phyloP scores from a whole-genome alignment of 2,329 filamentous ascomycete genomes.

The Sporothrix inflata region DNA sequence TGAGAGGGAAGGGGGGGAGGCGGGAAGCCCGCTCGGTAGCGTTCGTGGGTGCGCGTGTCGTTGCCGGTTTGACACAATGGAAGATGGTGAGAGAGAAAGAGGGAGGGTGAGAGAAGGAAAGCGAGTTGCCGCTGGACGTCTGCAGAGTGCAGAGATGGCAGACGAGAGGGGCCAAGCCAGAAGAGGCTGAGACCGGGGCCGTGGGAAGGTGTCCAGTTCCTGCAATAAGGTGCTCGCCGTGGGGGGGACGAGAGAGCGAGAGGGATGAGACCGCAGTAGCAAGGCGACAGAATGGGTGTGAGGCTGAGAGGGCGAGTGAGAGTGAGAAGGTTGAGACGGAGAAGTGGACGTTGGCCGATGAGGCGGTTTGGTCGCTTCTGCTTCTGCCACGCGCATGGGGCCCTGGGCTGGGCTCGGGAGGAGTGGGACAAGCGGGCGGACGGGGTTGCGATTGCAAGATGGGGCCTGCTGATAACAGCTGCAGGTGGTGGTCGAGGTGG shows the following conservation, averaged over 20 bases:
- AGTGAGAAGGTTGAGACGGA: neutral
- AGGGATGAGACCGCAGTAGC: too few species aligned
- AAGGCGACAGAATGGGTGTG: neutral
- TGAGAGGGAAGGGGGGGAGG: neutral
- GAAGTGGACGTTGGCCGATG: neutral
- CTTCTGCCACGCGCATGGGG: neutral
- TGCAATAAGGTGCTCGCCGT: neutral
- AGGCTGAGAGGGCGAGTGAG: neutral
- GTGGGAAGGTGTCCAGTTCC: neutral
- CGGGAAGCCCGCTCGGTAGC: slow-evolving; percentile 16
- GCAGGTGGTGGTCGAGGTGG: neutral
- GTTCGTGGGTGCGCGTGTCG: neutral
- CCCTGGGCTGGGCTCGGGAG: neutral
- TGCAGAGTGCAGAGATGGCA: neutral
- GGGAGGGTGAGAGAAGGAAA: neutral
- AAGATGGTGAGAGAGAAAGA: neutral
- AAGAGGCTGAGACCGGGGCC: slow-evolving; percentile 1
- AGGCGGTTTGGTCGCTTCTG: neutral
- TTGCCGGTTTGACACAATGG: neutral
- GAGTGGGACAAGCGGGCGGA: slow-evolving; percentile 11
- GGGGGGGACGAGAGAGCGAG: neutral
- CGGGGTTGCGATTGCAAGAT: neutral
- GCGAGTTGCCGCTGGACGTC: neutral
- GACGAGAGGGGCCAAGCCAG: neutral
- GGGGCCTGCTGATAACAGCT: neutral